Percentiles rank a stretch among this genome's conserved stretches.
Evolutionary conservation across 495 filamentous ascomycete species (phyloP).

Genomic region (Hyaloscypha variabilis): DNA sequence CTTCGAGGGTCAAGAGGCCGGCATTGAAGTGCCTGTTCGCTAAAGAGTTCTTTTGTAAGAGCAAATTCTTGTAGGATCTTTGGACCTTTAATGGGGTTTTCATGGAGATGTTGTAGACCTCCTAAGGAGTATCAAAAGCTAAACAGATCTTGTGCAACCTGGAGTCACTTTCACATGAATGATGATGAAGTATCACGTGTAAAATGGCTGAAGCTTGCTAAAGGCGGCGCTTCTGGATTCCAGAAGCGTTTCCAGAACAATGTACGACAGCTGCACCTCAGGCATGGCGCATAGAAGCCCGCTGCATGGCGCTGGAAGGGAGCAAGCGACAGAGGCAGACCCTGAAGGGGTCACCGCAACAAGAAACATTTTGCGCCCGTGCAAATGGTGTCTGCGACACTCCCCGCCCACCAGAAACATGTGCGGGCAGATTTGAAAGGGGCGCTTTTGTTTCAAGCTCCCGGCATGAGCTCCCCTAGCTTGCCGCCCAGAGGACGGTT

Average conservation of each 20-base stretch:
- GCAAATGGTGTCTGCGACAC: constrained; percentile 20
- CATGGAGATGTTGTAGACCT: background rate
- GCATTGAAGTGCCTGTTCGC: constrained; percentile 34
- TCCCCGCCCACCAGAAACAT: constrained; percentile 24
- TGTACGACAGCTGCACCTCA: background rate
- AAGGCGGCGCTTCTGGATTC: too few relatives aligned
- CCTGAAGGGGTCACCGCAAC: constrained; percentile 9
- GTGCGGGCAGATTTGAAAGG: constrained; percentile 7
- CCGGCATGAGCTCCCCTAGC: constrained; percentile 9
- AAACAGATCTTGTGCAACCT: background rate
- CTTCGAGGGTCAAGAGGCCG: constrained; percentile 61
- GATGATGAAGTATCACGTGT: background rate
- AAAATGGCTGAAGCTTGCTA: too few relatives aligned
- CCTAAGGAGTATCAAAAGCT: constrained; percentile 7
- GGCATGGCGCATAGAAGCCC: background rate
- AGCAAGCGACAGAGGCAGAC: background rate
- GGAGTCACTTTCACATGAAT: background rate
- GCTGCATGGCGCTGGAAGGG: background rate
- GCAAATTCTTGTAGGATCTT: background rate
- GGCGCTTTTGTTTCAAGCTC: constrained; percentile 15
- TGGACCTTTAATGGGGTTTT: background rate
- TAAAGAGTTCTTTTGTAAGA: background rate
- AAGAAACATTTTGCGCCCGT: constrained; percentile 19
- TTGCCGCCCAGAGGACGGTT: constrained; percentile 2
- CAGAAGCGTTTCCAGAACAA: background rate